A percentile compares a stretch with the other conserved stretches of the same genome.
Conservation (phyloP, 2,329 filamentous ascomycete genomes). For the Fusarium sp. region DNA sequence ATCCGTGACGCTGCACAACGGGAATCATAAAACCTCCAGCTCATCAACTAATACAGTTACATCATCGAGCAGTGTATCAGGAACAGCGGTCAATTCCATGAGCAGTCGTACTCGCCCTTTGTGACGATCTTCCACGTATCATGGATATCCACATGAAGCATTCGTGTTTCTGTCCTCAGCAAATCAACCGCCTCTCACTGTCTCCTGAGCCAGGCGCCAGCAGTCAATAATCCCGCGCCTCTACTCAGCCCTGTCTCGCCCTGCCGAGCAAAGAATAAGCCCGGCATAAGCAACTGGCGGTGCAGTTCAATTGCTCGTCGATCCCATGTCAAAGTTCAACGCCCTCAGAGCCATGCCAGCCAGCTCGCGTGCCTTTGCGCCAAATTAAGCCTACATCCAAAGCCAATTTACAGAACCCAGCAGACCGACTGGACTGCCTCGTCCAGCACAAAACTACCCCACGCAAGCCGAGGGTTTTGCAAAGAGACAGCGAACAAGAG, state of each 20-base stretch:
- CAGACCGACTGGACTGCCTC: constrained; percentile 27
- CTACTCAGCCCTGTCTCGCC: constrained; percentile 37
- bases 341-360: constrained; percentile 8
- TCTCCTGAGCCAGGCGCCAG: constrained; percentile 23
- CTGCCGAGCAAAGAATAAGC: constrained; percentile 10
- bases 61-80: constrained; percentile 28
- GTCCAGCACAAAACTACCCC: constrained; percentile 26
- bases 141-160: constrained; percentile 33
- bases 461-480: constrained; percentile 28
- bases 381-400: constrained; percentile 33
- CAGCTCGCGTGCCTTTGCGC: constrained; percentile 37
- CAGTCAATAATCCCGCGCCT: constrained; percentile 33
- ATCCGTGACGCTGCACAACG: constrained; percentile 34
- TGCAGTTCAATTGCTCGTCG: constrained; percentile 15
- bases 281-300: constrained; percentile 19
- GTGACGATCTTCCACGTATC: constrained; percentile 36
- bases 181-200: constrained; percentile 15
- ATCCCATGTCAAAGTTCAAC: constrained; percentile 19
- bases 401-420: constrained; percentile 30
- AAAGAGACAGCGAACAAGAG: constrained; percentile 11
- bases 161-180: constrained; percentile 27
- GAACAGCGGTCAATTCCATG: constrained; percentile 30
- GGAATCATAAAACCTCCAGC: constrained; percentile 28
- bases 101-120: constrained; percentile 10
- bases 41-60: constrained; percentile 24